A percentile compares a stretch with the other conserved stretches of the same genome.
phyloP scores from a whole-genome alignment of 768 basidiomycete species.

The Punctularia strigosozonata region DNA sequence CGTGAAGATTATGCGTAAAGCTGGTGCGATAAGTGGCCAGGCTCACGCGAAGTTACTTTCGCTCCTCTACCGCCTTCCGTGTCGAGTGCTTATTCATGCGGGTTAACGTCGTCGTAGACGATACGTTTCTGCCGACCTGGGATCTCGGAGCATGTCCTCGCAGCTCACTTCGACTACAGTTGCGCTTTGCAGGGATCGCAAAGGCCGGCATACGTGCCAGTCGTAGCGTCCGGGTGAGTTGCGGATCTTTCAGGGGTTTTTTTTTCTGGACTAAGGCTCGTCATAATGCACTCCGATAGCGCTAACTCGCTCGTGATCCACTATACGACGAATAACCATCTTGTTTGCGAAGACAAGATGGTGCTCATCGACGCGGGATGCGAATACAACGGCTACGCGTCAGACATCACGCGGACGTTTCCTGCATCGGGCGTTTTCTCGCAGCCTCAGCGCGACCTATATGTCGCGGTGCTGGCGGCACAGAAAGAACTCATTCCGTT shows the following conservation, averaged over 20 bases:
- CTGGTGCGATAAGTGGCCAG: conserved; percentile 78
- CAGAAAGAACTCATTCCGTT: conserved; percentile 56
- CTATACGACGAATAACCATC: conserved; percentile 84
- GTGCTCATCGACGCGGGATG: conserved; percentile 88
- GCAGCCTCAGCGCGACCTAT: conserved; percentile 72
- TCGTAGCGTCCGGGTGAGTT: conserved; percentile 84
- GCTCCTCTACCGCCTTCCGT: background rate
- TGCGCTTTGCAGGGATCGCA: conserved; percentile 73
- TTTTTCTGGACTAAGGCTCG: background rate
- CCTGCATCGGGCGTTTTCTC: conserved; percentile 79
- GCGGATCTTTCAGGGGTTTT: background rate
- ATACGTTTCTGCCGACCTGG: conserved; percentile 65
- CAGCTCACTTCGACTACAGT: conserved; percentile 84
- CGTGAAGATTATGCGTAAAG: conserved; percentile 66
- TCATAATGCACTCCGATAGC: conserved; percentile 23
- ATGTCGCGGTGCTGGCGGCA: conserved; percentile 60
- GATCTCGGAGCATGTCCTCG: conserved; percentile 46
- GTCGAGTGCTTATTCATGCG: background rate
- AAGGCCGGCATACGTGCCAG: conserved; percentile 93
- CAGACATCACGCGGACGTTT: conserved; percentile 92
- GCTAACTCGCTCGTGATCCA: conserved; percentile 88
- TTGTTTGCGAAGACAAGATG: conserved; percentile 58
- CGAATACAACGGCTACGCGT: conserved; percentile 89
- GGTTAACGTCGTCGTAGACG: too few relatives aligned
- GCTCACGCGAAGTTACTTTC: conserved; percentile 70